These are phyloP conservation scores for Camellia sinensis DNA, from an alignment of 148 eudicot genomes.

Conservation along the genomic window DNA sequence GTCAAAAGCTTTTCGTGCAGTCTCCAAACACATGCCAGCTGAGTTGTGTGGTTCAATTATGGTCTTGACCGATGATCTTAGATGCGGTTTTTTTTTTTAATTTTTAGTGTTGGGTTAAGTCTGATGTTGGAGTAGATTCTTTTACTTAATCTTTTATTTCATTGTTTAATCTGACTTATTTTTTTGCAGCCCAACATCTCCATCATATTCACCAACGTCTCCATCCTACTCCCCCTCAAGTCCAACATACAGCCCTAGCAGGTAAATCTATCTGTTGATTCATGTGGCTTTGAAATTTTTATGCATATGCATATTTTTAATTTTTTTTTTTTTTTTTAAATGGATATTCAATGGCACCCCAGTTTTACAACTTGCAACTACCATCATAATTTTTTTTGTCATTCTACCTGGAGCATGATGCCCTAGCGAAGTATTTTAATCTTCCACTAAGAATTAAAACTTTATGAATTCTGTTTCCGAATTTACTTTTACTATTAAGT, in stretches of 20 bases:
- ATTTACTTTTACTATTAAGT: no score
- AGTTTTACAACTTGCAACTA: no score
- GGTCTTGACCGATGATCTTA: not conserved
- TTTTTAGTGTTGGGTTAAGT: not conserved
- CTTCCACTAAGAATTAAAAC: no score
- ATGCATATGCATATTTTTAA: not conserved
- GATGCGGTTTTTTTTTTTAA: not conserved
- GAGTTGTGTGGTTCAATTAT: not conserved
- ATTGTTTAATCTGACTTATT: not conserved
- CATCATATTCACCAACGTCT: constrained; percentile 60
- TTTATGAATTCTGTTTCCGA: no score
- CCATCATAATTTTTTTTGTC: not conserved
- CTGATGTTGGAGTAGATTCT: not conserved
- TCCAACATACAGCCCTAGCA: constrained; percentile 64
- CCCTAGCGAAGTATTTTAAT: no score
- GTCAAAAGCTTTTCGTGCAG: not conserved
- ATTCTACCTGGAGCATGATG: not conserved
- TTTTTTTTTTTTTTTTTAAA: not conserved
- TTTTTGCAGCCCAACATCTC: constrained; percentile 55
- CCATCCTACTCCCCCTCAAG: constrained; percentile 66
- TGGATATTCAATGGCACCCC: not conserved
- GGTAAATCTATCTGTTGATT: constrained; percentile 27
- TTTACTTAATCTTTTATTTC: not conserved
- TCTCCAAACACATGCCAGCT: not conserved
- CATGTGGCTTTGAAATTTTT: not conserved